Base-by-base conservation (phyloP, 2,329 filamentous ascomycete genomes). In the Didymella keratinophila region DNA sequence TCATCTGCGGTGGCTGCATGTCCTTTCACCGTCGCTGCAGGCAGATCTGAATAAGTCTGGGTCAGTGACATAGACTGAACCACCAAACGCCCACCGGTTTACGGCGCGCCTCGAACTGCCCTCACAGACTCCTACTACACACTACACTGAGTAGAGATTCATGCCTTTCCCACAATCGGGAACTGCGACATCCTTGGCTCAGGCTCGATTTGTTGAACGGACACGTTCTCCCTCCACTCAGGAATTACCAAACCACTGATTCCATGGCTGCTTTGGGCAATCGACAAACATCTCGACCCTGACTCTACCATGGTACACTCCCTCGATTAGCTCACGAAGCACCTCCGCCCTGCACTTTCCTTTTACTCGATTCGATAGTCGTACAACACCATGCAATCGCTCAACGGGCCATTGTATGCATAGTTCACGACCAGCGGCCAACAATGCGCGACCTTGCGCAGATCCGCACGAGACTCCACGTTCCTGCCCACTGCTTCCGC, bases 381-480 rank as follows among this genome's bases (percentile, higher is more conserved):
- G 41, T 21, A 58, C 50, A 46, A n/a, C 39, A 46, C 23, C 21
- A 47, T 36, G 36, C 43, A 28, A 9, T 16, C 18, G 10, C 11
- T 37, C 28, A 16, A 36, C 34, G 23, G 34, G 27, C 21, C 46
- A 36, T 48, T 32, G 14, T 36, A 34, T 51, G 41, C 53, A 46
- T 56, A 51, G 11, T 8, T 14, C 32, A 18, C 25, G 25, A n/a
- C 20, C 27, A 23, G 20, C 30, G 4, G 30, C 48, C 34, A 41
- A 11, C 23, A 39, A 49, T 36, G 27, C 45, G 45, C 45, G 6
- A 45, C 14, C 45, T 46, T 36, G 21, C 34, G 41, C 56, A 47
- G 56, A 45, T 58, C 51, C 41, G 27, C 50, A 53, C 37, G 32
- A 49, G 44, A 18, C 50, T 48, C 48, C 46, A 50, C 41, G 50